Base-by-base conservation (phyloP, 805 yeast species). In the Cyberlindnera galapagoensis region DNA sequence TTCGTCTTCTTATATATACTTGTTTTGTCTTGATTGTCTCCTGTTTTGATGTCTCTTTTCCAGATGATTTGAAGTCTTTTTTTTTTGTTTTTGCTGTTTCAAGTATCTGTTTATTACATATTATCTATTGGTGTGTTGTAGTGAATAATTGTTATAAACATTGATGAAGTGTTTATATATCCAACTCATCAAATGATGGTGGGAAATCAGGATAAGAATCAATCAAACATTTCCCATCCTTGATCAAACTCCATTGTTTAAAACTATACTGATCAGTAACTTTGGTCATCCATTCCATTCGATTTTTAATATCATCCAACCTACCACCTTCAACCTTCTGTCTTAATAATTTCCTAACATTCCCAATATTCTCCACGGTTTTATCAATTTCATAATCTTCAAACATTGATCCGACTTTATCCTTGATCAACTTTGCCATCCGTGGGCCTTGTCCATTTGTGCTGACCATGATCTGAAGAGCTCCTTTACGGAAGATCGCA, bases 361-460 rank as follows among this genome's bases (percentile, higher is more conserved):
- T 47, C 1, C 80, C 80, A 49, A 81, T 65, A 44, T 74, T 78
- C 15, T 62, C 70, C 18, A 81, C 73, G 0, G 85, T 84, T 16
- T 56, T 60, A 31, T 71, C 76, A 28, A 69, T 56, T 33, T 67
- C 62, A 21, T 60, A 47, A 10, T 59, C 54, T 18, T 59, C 62
- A 21, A 69, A 64, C 30, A 57, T 39, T 2, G 58, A 57, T 27
- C 63, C 67, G 23, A 84, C 59, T 42, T 70, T 69, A 34, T 69
- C 65, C 15, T 79, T 70, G 34, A 84, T 77, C 23, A 73, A 59
- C 36, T 73, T 68, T 31, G 86, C 79, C 45, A 84, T 67, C 33
- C 92, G 58, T 1, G 95, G 95, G 3, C 88, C 79, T 46, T 76
- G 72, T 4, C 94, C 94, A 53, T 82, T 83, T 9, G 94, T 82